Conservation (phyloP, 164 flowering plant genomes). For the Magnolia kwangsiensis region DNA sequence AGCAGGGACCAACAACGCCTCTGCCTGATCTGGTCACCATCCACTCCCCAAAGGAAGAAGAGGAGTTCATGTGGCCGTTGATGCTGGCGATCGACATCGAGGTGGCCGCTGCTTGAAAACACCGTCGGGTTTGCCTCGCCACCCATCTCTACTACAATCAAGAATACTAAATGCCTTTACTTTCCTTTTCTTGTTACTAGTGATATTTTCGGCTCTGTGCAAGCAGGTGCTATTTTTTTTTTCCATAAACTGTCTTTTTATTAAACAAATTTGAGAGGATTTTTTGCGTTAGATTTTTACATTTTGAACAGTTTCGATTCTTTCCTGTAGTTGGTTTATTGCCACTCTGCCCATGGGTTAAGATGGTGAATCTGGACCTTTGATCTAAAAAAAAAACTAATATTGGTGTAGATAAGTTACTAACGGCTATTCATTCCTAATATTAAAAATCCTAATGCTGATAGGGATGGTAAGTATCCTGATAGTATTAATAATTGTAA, state of each 20-base stretch:
- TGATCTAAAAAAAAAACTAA: no score
- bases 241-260: not conserved
- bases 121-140: not conserved
- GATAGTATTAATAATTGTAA: no score
- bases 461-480: no score
- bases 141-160: not conserved
- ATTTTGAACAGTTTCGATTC: no score
- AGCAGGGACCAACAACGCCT: conserved; percentile 47
- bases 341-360: no score
- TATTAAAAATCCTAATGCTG: no score
- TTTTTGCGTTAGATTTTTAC: not conserved
- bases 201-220: not conserved
- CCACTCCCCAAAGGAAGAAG: conserved; percentile 55
- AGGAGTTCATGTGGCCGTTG: conserved; percentile 23
- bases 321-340: no score
- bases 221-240: not conserved
- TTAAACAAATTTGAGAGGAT: not conserved
- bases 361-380: no score
- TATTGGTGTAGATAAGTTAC: no score
- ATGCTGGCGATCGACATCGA: conserved; percentile 19
- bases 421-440: no score
- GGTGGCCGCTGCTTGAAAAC: conserved; percentile 4
- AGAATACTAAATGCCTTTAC: not conserved
- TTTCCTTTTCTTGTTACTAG: not conserved
- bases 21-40: conserved; percentile 54